Evolutionary conservation across 1,284 basidiomycete species (phyloP).

Genomic region (Pascua guehoae): DNA sequence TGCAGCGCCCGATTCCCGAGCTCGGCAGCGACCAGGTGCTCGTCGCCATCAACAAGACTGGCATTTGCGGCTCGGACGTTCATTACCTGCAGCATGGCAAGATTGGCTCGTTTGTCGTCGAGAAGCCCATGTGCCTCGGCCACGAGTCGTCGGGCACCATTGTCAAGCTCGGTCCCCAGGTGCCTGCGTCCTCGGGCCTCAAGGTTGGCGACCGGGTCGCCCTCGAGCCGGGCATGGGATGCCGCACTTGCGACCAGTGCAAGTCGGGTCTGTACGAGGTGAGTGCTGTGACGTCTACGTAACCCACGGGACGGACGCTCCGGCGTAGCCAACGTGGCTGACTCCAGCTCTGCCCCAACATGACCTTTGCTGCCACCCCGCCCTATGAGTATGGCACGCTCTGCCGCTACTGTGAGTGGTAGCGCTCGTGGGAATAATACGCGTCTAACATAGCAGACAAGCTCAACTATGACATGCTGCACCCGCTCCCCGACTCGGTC

Average conservation of each 20-base stretch:
- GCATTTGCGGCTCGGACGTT: conserved; percentile 87
- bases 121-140: conserved; percentile 48
- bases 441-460: conserved; percentile 13
- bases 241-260: conserved; percentile 42
- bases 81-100: conserved; percentile 44
- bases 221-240: conserved; percentile 59
- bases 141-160: conserved; percentile 42
- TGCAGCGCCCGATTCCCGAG: conserved; percentile 70
- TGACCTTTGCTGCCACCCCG: conserved; percentile 46
- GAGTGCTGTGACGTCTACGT: conserved; percentile 17
- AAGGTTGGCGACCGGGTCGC: conserved; percentile 50
- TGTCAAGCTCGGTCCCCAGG: conserved; percentile 38
- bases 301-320: conserved; percentile 47
- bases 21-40: conserved; percentile 75
- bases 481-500: conserved; percentile 48
- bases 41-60: conserved; percentile 87
- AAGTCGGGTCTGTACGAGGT: conserved; percentile 77
- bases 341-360: conserved; percentile 44
- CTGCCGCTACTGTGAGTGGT: conserved; percentile 38
- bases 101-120: conserved; percentile 46
- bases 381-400: conserved; percentile 46
- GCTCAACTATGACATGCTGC: conserved; percentile 45
- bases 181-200: conserved; percentile 22
- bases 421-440: background rate
- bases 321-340: conserved; percentile 82